Evolutionary conservation across 208 protist species (phyloP).

Genomic region (Acanthamoeba sp.): DNA sequence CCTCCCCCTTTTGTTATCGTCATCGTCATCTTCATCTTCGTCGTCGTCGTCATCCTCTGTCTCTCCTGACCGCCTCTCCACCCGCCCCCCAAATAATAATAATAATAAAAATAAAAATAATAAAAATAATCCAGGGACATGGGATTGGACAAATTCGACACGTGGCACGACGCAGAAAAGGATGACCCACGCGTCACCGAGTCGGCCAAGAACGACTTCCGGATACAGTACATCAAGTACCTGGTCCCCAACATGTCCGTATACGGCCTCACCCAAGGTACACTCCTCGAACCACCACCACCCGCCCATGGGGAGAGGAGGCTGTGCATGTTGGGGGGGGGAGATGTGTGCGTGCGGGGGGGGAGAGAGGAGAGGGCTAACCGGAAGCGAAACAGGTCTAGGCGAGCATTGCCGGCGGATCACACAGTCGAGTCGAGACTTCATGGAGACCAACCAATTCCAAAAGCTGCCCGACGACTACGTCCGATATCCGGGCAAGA

Average conservation of each 20-base stretch:
- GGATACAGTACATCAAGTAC: slow-evolving; percentile 16
- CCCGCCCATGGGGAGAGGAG: not conserved
- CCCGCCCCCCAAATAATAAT: no score
- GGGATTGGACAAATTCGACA: not conserved
- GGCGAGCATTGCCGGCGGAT: not conserved
- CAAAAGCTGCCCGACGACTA: slow-evolving; percentile 43
- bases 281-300: not conserved
- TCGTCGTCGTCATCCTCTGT: no score
- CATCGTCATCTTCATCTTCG: no score
- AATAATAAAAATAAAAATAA: no score
- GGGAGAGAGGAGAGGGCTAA: no score
- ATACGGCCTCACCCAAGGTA: no score
- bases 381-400: not conserved
- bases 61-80: no score
- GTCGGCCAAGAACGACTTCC: not conserved
- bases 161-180: not conserved
- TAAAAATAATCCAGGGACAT: no score
- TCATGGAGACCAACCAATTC: slow-evolving; percentile 63
- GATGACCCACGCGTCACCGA: not conserved
- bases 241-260: not conserved
- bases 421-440: slow-evolving; percentile 45
- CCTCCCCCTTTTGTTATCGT: not conserved
- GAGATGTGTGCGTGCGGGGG: no score
- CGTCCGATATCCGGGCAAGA: slow-evolving; percentile 65
- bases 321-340: no score